Evolutionary conservation across 768 basidiomycete species (phyloP), one percentile per base, ranked within the genome.

Genomic region (Pleurotus tuber-regium): DNA sequence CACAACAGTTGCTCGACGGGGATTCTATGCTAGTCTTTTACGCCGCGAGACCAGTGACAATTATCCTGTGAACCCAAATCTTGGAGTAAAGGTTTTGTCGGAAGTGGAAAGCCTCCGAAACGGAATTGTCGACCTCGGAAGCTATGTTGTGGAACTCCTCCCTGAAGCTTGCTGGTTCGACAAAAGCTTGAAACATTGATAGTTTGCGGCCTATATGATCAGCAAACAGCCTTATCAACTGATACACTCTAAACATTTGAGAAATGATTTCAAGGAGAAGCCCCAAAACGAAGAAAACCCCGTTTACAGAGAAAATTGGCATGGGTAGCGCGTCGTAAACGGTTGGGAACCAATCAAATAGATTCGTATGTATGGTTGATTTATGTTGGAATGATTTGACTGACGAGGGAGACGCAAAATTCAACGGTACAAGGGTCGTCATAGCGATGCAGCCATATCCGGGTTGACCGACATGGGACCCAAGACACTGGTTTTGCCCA

Each of bases 361-460:
- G n/a, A n/a, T n/a, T n/a, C n/a, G n/a, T n/a, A 16, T 16, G 9
- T 8, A 42, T 25, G 23, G 41, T 2, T 42, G 41, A 42, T 42
- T 40, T 42, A 19, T 48, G 46, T 48, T 48, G 46, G 30, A 48
- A 48, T 48, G 46, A 48, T 48, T 33, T 48, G n/a, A 48, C 31
- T 48, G 28, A 31, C 43, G 29, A 25, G n/a, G n/a, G 46, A 35
- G 46, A 48, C 11, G 23, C 18, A 24, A 26, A 40, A 21, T 38
- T 38, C 35, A 38, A 21, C 19, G n/a, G 23, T 35, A 19, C 38
- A 7, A 14, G 21, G 40, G 35, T 50, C 39, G 49, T 50, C 49
- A 50, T 39, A 30, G 49, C 35, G 38, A 50, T 36, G 47, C 14
- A 18, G 14, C 25, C 49, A 50, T 41, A n/a, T 50, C 49, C 49